A percentile compares a stretch with the other conserved stretches of the same genome.
phyloP scores from a whole-genome alignment of 2,329 filamentous ascomycete genomes.

The Cercospora zeina region DNA sequence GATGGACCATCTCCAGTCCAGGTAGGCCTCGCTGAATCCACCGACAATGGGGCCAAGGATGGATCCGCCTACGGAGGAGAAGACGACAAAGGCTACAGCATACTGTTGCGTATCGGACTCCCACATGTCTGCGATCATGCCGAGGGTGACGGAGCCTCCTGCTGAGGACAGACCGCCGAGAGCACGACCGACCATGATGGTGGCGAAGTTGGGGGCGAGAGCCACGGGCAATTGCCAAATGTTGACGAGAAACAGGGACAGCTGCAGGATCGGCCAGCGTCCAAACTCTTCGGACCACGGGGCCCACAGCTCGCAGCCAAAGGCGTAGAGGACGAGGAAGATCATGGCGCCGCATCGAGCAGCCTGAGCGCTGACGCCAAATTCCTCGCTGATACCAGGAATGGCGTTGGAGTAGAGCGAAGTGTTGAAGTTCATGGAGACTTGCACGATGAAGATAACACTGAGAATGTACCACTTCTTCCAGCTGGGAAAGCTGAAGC shows the following conservation, averaged over 20 bases:
- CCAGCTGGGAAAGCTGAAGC: constrained; percentile 47
- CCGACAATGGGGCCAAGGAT: constrained; percentile 43
- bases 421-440: constrained; percentile 62
- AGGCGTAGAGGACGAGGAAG: constrained; percentile 56
- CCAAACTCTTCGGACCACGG: constrained; percentile 56
- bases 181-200: constrained; percentile 50
- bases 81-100: constrained; percentile 62
- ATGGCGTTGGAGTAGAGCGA: constrained; percentile 58
- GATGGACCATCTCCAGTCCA: constrained; percentile 73
- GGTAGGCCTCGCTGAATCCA: constrained; percentile 42
- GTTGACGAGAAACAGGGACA: constrained; percentile 55
- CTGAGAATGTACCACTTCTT: constrained; percentile 56
- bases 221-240: constrained; percentile 56
- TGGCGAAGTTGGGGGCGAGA: constrained; percentile 49
- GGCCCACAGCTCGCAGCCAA: constrained; percentile 56
- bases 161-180: constrained; percentile 62
- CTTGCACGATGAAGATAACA: constrained; percentile 55
- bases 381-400: constrained; percentile 48
- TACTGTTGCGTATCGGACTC: constrained; percentile 61
- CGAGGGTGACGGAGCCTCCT: constrained; percentile 65
- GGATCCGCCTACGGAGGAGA: constrained; percentile 43
- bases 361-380: constrained; percentile 50
- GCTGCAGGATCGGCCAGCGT: constrained; percentile 54
- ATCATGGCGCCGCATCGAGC: constrained; percentile 52
- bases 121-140: constrained; percentile 67